Conservation (phyloP, 768 basidiomycete genomes). For the Amanita rubescens region DNA sequence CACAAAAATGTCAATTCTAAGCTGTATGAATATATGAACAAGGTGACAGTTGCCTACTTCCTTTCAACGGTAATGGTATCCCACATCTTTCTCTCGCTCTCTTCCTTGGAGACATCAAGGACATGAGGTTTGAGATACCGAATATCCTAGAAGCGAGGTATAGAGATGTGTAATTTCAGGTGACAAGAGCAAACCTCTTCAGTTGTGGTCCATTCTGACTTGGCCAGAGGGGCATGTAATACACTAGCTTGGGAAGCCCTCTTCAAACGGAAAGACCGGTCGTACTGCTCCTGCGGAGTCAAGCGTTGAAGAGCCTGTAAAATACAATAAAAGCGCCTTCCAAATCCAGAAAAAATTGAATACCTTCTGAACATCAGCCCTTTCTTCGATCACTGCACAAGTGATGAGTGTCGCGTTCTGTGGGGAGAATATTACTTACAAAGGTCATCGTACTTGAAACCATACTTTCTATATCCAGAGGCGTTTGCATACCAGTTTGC, state of each 20-base stretch:
- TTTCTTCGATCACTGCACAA: constrained; percentile 67
- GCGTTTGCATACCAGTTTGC: constrained; percentile 78
- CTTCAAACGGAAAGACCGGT: constrained; percentile 87
- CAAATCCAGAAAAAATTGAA: constrained; percentile 14
- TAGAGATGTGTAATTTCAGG: background rate
- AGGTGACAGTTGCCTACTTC: constrained; percentile 39
- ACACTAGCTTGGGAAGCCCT: constrained; percentile 74
- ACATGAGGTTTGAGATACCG: constrained; percentile 86
- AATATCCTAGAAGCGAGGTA: constrained; percentile 52
- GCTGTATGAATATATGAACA: background rate
- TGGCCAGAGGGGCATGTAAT: constrained; percentile 72
- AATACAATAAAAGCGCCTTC: background rate
- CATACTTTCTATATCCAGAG: constrained; percentile 79
- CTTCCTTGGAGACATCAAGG: constrained; percentile 62
- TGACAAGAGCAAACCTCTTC: constrained; percentile 50
- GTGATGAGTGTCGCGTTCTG: constrained; percentile 4
- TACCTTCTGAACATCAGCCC: constrained; percentile 71
- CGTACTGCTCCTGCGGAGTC: constrained; percentile 72
- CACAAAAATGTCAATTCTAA: background rate
- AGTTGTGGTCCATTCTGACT: constrained; percentile 70
- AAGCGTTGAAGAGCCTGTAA: constrained; percentile 77
- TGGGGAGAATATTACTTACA: constrained; percentile 41
- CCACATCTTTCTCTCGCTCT: constrained; percentile 72
- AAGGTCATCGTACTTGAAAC: constrained; percentile 93
- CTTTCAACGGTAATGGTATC: constrained; percentile 68